These are phyloP conservation scores for Oemleria cerasiformis DNA, from an alignment of 306 rosid genomes.

Conservation along the genomic window DNA sequence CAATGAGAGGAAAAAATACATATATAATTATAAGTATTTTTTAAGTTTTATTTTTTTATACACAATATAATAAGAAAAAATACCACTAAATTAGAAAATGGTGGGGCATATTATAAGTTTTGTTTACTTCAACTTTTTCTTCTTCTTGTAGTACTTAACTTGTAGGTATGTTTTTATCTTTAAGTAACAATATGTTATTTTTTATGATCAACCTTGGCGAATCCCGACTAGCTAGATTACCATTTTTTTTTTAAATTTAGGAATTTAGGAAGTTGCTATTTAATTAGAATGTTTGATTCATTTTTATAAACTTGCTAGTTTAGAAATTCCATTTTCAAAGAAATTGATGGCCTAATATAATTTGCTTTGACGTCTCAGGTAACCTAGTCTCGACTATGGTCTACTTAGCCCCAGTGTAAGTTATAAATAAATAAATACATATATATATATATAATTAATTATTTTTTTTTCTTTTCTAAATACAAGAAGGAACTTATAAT, in stretches of 20 bases:
- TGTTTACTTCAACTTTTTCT: not conserved
- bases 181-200: not conserved
- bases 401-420: conserved; percentile 89
- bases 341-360: not conserved
- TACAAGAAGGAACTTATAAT: not conserved
- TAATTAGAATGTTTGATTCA: not conserved
- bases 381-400: conserved; percentile 79
- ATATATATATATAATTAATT: too few relatives aligned
- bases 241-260: too few relatives aligned
- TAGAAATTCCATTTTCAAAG: not conserved
- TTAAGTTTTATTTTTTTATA: too few relatives aligned
- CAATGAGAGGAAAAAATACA: too few relatives aligned
- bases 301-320: not conserved
- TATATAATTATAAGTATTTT: too few relatives aligned
- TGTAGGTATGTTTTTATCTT: not conserved
- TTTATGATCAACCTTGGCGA: conserved; percentile 11
- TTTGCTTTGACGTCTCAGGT: conserved; percentile 45
- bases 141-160: not conserved
- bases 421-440: not conserved
- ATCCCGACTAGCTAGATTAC: too few relatives aligned
- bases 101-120: not conserved
- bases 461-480: not conserved
- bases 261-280: not conserved
- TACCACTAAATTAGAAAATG: too few relatives aligned
- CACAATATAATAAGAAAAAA: too few relatives aligned